Evolutionary conservation across 331 rosid genomes (phyloP).

Genomic region (Pyrus hybrid): DNA sequence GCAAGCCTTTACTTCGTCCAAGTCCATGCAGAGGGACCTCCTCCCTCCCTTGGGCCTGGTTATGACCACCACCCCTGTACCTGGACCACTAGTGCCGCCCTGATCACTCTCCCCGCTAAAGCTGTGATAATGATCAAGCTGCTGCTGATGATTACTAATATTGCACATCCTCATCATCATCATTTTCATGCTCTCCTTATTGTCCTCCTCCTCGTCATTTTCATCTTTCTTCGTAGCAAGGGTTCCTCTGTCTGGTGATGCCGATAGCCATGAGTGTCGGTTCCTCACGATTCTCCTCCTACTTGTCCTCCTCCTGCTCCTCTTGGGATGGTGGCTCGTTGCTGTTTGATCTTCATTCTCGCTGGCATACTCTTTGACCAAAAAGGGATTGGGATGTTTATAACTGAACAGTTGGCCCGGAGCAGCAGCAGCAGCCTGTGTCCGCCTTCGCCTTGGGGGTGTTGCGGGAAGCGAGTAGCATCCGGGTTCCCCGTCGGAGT

Average conservation of each 20-base stretch:
- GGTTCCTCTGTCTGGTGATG: background rate
- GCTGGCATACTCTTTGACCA: conserved; percentile 49
- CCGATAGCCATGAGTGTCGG: conserved; percentile 1
- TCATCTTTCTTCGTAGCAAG: background rate
- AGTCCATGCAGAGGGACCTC: conserved; percentile 58
- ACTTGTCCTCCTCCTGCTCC: conserved; percentile 29
- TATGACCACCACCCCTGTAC: conserved; percentile 40
- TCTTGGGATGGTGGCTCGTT: background rate
- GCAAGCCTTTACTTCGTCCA: conserved; percentile 90
- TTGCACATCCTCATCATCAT: background rate
- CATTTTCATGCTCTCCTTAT: background rate
- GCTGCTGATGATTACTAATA: background rate
- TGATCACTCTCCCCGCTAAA: conserved; percentile 44
- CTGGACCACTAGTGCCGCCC: background rate
- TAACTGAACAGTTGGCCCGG: background rate
- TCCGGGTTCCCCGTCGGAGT: conserved; percentile 45
- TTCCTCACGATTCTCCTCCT: conserved; percentile 4
- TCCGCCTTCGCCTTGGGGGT: conserved; percentile 29
- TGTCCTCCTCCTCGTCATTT: background rate
- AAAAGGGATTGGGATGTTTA: background rate
- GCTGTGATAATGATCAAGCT: conserved; percentile 4
- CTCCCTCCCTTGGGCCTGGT: conserved; percentile 73
- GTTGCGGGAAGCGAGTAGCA: conserved; percentile 57
- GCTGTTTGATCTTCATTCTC: conserved; percentile 39
- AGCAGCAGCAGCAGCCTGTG: background rate